phyloP scores from a whole-genome alignment of 768 basidiomycete species.

The Termitomyces sp. region DNA sequence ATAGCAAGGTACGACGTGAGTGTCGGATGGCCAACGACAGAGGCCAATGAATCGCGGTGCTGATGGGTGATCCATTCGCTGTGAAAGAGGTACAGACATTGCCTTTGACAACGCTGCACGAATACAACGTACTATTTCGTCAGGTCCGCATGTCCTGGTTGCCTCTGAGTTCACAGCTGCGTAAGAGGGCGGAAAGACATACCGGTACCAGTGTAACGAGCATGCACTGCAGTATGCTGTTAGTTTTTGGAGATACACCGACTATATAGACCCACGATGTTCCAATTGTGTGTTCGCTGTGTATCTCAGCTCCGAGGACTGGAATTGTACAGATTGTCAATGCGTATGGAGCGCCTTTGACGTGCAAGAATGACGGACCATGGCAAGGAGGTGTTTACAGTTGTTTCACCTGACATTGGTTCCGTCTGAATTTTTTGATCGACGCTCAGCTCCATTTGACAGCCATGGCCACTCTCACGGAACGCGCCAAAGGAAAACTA shows the following conservation, averaged over 20 bases:
- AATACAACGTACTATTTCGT: conserved; percentile 78
- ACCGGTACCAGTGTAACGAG: conserved; percentile 95
- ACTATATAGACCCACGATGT: conserved; percentile 60
- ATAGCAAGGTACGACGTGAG: conserved; percentile 84
- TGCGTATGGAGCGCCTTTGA: neutral
- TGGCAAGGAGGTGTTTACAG: conserved; percentile 30
- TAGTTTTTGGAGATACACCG: conserved; percentile 9
- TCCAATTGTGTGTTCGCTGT: conserved; percentile 96
- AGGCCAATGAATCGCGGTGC: conserved; percentile 90
- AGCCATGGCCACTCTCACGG: conserved; percentile 42
- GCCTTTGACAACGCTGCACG: conserved; percentile 5
- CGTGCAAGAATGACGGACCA: conserved; percentile 32
- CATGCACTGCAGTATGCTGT: conserved; percentile 63
- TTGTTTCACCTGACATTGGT: conserved; percentile 21
- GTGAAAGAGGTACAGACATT: conserved; percentile 10
- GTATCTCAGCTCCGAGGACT: conserved; percentile 92
- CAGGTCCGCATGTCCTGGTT: conserved; percentile 86
- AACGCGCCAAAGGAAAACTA: conserved; percentile 43
- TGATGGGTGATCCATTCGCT: conserved; percentile 99
- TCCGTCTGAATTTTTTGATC: conserved; percentile 10
- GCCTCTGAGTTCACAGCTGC: conserved; percentile 3
- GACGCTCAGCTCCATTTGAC: neutral
- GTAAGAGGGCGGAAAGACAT: conserved; percentile 18
- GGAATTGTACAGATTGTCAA: conserved; percentile 10
- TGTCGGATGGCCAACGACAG: conserved; percentile 88